Conservation (phyloP, 2,329 filamentous ascomycete species). For the Aspergillus intermedius region DNA sequence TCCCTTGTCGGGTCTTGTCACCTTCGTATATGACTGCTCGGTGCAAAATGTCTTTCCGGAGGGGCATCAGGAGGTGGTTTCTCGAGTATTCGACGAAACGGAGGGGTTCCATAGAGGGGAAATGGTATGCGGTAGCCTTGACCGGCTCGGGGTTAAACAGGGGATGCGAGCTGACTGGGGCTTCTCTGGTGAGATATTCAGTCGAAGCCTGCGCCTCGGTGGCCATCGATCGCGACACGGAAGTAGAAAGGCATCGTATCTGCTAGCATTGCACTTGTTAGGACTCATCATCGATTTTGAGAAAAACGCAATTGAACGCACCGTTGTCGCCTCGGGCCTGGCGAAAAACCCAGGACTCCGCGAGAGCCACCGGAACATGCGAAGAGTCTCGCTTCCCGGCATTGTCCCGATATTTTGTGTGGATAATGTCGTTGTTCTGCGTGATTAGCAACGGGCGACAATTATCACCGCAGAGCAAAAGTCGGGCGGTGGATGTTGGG, state of each 20-base stretch:
- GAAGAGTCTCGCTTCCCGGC: constrained; percentile 30
- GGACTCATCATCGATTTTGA: constrained; percentile 7
- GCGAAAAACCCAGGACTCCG: constrained; percentile 30
- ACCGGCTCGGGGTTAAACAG: constrained; percentile 52
- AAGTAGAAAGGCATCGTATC: constrained; percentile 37
- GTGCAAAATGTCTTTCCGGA: constrained; percentile 87
- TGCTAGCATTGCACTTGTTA: constrained; percentile 20
- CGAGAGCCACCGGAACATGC: constrained; percentile 33
- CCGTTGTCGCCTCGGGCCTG: constrained; percentile 30
- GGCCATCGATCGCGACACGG: constrained; percentile 42
- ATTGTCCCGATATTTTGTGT: constrained; percentile 19
- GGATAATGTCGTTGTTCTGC: background rate
- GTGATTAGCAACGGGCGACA: background rate
- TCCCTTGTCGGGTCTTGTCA: constrained; percentile 79
- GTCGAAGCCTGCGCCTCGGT: constrained; percentile 38
- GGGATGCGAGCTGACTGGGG: constrained; percentile 19
- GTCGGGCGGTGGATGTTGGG: constrained; percentile 15
- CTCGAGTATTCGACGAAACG: constrained; percentile 70
- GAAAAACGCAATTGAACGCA: constrained; percentile 14
- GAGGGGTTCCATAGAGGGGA: constrained; percentile 80
- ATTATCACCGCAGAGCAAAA: constrained; percentile 21
- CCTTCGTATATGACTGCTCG: constrained; percentile 88
- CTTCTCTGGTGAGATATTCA: constrained; percentile 18
- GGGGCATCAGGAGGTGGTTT: constrained; percentile 77
- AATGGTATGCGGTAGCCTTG: constrained; percentile 78